Percentiles rank a stretch among this genome's conserved stretches.
These are phyloP conservation scores for Alternaria triticimaculans DNA, from an alignment of 2,329 filamentous ascomycete genomes.

Conservation along the genomic window DNA sequence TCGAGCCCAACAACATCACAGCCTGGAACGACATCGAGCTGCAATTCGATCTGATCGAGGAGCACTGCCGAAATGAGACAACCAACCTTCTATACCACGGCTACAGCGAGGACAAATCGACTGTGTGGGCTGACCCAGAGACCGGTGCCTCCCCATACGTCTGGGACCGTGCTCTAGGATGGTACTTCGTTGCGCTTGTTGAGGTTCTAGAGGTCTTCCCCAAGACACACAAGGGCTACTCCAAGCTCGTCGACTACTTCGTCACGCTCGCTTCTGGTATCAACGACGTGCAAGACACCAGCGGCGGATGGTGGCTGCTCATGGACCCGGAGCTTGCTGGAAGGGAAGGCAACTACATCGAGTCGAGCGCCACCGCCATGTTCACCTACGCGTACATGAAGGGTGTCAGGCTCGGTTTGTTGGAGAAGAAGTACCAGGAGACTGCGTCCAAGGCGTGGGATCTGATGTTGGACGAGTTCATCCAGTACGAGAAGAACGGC, in stretches of 20 bases:
- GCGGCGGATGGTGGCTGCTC: conserved; percentile 65
- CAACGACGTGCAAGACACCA: conserved; percentile 51
- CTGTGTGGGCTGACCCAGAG: conserved; percentile 45
- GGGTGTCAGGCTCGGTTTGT: conserved; percentile 41
- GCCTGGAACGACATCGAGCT: conserved; percentile 54
- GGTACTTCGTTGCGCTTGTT: conserved; percentile 51
- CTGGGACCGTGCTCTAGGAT: conserved; percentile 48
- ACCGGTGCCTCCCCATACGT: conserved; percentile 47
- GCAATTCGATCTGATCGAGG: conserved; percentile 47
- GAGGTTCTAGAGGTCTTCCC: conserved; percentile 59
- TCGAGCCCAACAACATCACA: conserved; percentile 46
- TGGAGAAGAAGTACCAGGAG: conserved; percentile 46
- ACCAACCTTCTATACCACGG: conserved; percentile 45
- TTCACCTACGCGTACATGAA: conserved; percentile 48
- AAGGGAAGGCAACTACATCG: conserved; percentile 63
- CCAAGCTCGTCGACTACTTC: conserved; percentile 50
- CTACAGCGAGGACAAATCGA: conserved; percentile 44
- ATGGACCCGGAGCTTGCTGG: conserved; percentile 58
- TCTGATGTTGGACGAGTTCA: conserved; percentile 54
- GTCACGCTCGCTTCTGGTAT: conserved; percentile 52
- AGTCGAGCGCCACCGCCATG: conserved; percentile 65
- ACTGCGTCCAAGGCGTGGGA: conserved; percentile 54
- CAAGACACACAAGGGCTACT: conserved; percentile 46
- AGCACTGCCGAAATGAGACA: conserved; percentile 43
- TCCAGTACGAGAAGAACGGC: conserved; percentile 55